A percentile compares a stretch with the other conserved stretches of the same genome.
Evolutionary conservation across 2,329 filamentous ascomycete species (phyloP).

Genomic region (Talaromyces rugulosus): DNA sequence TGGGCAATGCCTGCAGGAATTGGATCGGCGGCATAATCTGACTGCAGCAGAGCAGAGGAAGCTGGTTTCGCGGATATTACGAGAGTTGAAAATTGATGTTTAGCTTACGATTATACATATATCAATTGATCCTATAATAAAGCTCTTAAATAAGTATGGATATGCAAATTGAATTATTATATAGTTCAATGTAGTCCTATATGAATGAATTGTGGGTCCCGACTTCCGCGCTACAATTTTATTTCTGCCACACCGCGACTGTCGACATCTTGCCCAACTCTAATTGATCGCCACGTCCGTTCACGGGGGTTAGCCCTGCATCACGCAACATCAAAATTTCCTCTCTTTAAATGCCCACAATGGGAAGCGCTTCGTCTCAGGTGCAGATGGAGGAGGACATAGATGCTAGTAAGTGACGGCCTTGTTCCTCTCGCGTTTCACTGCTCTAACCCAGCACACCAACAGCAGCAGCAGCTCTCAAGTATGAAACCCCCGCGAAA

Average conservation of each 20-base stretch:
- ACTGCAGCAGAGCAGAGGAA: constrained; percentile 43
- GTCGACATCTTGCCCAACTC: background rate
- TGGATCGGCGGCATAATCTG: constrained; percentile 58
- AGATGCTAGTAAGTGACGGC: background rate
- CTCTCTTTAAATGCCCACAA: background rate
- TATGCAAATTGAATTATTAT: no score
- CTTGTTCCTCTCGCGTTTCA: background rate
- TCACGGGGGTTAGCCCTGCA: background rate
- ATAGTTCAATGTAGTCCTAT: no score
- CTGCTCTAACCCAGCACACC: background rate
- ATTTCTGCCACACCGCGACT: background rate
- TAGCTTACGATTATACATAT: constrained; percentile 12
- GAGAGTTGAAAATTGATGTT: constrained; percentile 35
- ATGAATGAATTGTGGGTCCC: background rate
- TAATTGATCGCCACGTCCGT: no score
- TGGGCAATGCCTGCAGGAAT: constrained; percentile 70
- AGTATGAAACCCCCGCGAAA: background rate
- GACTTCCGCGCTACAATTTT: background rate
- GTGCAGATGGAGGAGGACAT: background rate
- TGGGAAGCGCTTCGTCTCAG: background rate
- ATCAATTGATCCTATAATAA: no score
- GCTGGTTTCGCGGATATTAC: constrained; percentile 39
- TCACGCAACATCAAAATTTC: background rate
- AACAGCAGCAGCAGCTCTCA: background rate
- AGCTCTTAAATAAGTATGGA: no score